Conservation (phyloP, 495 filamentous ascomycete species). For the Podospora australis region DNA sequence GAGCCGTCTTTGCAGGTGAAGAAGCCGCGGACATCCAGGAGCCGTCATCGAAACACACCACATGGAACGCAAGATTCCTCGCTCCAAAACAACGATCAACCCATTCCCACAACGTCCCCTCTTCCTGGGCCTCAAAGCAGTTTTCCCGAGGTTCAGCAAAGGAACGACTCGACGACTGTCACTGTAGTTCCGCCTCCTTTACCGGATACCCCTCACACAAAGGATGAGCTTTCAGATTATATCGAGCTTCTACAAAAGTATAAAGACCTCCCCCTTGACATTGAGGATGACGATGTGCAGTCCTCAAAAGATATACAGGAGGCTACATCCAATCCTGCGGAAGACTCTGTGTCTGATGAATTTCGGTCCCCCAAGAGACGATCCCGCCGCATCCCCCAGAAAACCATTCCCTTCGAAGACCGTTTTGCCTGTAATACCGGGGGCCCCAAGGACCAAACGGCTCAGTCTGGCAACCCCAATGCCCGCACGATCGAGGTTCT, state of each 20-base stretch:
- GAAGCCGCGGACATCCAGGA: constrained; percentile 6
- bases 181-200: neutral
- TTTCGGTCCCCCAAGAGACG: constrained; percentile 20
- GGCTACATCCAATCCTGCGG: constrained; percentile 7
- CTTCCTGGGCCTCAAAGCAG: neutral
- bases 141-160: neutral
- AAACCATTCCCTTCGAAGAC: constrained; percentile 27
- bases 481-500: constrained; percentile 68
- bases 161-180: neutral
- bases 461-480: constrained; percentile 50
- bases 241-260: constrained; percentile 29
- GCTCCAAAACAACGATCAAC: neutral
- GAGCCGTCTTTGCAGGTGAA: constrained; percentile 28
- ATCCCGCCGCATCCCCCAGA: constrained; percentile 4
- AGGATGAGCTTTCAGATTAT: constrained; percentile 29
- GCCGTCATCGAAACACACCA: constrained; percentile 8
- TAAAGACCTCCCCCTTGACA: constrained; percentile 34
- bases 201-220: neutral
- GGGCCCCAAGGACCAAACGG: constrained; percentile 26
- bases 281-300: constrained; percentile 27
- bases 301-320: constrained; percentile 14
- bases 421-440: constrained; percentile 40
- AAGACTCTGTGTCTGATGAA: constrained; percentile 18
- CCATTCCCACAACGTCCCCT: too few species aligned
- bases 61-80: constrained; percentile 10